Base-by-base conservation (phyloP, 495 filamentous ascomycete genomes). In the Choiromyces venosus region DNA sequence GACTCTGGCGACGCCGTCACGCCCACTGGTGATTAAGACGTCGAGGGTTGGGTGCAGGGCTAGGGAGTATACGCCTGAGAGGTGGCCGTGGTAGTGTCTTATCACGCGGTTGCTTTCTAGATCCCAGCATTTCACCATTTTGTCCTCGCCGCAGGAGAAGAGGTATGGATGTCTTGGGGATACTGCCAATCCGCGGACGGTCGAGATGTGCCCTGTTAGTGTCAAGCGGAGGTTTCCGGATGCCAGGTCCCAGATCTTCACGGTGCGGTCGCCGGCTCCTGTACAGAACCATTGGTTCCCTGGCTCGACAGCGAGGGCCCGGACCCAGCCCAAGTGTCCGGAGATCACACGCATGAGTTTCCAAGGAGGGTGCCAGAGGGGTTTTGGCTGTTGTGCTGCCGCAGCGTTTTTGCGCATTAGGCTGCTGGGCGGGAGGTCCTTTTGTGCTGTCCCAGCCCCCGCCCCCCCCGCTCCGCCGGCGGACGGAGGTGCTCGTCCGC, bases 71-170 rank as follows among this genome's bases (percentile, higher is more conserved):
- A 99, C 96, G 76, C 96, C 96, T 74, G 92, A 96, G 5, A 99
- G 85, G 83, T 99, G 96, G 25, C 96, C 96, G 84, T 99, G 96
- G 83, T 98, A 98, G 83, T 99, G 94, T 40, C 95, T 88, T 78
- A 99, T 99, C 70, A 99, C 96, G 83, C 96, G 97, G 83, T 99
- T 99, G 10, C 92, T 95, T 82, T 99, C 96, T 77, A 99, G 83
- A 85, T 99, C 96, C 96, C 96, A 99, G 85, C 96, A 98, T 83
- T 98, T 98, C 44, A 99, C 96, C 93, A 97, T 97, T 87, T 99
- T 99, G 82, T 99, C 96, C 83, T 99, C 96, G 68, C 92, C 96
- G 78, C 96, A 98, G 19, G 92, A 96, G 83, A 98, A 99, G 42
- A 99, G 87, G 82, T 99, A 99, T 2, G 96, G 96, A 82, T 99